Base-by-base conservation (phyloP, 2,329 filamentous ascomycete genomes). In the Calonectria montana region DNA sequence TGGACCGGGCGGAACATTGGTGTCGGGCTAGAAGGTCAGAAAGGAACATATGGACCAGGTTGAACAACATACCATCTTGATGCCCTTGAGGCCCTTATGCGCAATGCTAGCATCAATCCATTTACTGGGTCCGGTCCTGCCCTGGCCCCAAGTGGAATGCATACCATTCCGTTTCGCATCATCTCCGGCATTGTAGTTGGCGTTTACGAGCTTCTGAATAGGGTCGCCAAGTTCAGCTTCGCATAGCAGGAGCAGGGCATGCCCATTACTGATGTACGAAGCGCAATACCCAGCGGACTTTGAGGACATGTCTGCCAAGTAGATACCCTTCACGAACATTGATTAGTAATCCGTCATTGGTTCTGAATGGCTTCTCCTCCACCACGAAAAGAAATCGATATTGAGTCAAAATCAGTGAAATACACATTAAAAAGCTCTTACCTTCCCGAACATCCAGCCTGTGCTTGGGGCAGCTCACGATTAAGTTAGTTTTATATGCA, bases 231-330 rank as follows among this genome's bases (percentile, higher is more conserved):
- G 88, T 83, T 86, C 85, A 4, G 94, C 94, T 79, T 97, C 95
- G 78, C 95, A 97, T 1, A 98, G 91, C 21, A 98, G 88, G 4
- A 97, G 86, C 3, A 98, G 86, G 0, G 92, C 95, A 25, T 91
- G 90, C 23, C 90, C 89, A n/a, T 88, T 89, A n/a, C 92, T 93
- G 71, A 85, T 88, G 74, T 84, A 81, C 0, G 90, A 81, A 65
- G 83, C 88, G 81, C 94, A 97, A 84, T 97, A 97, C 77, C 91
- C 91, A 18, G 94, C 94, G 2, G 93, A 95, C 84, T 97, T 97
- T 80, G 90, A 93, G 0, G 91, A 93, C 88, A 95, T 95, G 78
- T 97, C 94, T 2, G 94, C 94, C 2, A 97, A 89, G 80, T 97
- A 97, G 57, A 97, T 93, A 53, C 95, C 95, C 82, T 97, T 97